These are phyloP conservation scores for Penicillium nordicum DNA, from an alignment of 2,329 filamentous ascomycete genomes.

Conservation along the genomic window DNA sequence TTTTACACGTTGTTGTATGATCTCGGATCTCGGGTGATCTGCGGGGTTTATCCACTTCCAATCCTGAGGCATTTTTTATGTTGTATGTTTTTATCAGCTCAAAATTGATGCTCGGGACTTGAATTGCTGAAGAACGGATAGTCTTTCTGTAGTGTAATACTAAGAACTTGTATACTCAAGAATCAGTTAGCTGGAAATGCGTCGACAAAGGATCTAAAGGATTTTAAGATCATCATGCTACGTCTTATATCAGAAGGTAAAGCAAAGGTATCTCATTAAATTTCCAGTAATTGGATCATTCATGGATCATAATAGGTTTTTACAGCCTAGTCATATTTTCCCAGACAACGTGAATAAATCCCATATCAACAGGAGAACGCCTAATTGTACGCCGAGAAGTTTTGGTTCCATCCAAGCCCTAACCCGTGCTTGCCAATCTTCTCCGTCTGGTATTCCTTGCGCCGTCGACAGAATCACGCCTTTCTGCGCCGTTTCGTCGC, in stretches of 20 bases:
- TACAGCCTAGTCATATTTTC: not conserved
- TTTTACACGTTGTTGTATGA: too few species aligned
- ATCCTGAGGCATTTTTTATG: not conserved
- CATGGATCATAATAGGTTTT: constrained; percentile 8
- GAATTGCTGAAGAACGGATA: not conserved
- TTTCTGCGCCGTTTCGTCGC: constrained; percentile 34
- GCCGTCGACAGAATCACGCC: constrained; percentile 20
- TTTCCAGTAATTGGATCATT: not conserved
- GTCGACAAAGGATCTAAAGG: not conserved
- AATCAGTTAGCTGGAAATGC: not conserved
- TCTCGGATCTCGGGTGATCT: not conserved
- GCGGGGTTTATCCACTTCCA: not conserved
- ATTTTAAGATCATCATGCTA: not conserved
- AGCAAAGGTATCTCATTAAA: constrained; percentile 10
- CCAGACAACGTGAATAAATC: not conserved
- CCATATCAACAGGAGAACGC: constrained; percentile 10
- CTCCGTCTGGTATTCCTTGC: not conserved
- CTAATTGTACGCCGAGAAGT: not conserved
- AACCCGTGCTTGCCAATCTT: not conserved
- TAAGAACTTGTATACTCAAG: not conserved
- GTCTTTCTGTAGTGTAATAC: not conserved
- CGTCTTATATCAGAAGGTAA: not conserved
- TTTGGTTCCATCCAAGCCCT: not conserved
- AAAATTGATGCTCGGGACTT: not conserved
- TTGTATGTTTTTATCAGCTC: not conserved